phyloP scores from a whole-genome alignment of 2,329 filamentous ascomycete species.

The Truncatella angustata region DNA sequence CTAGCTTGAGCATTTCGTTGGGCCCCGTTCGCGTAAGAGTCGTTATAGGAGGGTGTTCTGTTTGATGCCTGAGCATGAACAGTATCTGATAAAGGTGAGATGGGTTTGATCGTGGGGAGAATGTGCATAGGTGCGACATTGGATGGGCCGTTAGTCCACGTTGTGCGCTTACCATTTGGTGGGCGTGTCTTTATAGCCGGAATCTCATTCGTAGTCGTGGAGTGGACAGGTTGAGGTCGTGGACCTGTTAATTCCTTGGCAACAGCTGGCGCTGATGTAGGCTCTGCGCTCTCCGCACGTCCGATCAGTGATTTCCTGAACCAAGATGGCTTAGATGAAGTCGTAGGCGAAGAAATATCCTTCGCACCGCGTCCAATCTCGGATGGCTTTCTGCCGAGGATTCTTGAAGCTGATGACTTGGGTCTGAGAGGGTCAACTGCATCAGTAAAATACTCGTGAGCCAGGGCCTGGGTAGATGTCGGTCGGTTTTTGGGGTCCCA shows the following conservation, averaged over 20 bases:
- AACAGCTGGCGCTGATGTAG: slow-evolving; percentile 43
- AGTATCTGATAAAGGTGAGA: slow-evolving; percentile 93
- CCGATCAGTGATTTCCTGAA: slow-evolving; percentile 93
- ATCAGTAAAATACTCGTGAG: slow-evolving; percentile 92
- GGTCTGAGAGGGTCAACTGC: slow-evolving; percentile 88
- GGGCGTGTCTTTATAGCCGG: slow-evolving; percentile 45
- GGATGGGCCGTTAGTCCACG: slow-evolving; percentile 82
- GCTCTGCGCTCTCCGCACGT: slow-evolving; percentile 67
- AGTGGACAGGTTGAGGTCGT: slow-evolving; percentile 26
- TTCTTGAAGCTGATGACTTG: slow-evolving; percentile 82
- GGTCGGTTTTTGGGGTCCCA: slow-evolving; percentile 94
- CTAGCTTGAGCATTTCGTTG: slow-evolving; percentile 42
- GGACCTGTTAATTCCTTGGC: slow-evolving; percentile 46
- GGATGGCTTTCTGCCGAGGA: slow-evolving; percentile 87
- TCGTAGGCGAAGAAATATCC: slow-evolving; percentile 57
- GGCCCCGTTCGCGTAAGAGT: slow-evolving; percentile 42
- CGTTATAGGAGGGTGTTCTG: slow-evolving; percentile 53
- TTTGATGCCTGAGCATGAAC: slow-evolving; percentile 85
- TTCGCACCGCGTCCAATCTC: slow-evolving; percentile 70
- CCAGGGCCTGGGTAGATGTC: slow-evolving; percentile 89
- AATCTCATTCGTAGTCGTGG: slow-evolving; percentile 33
- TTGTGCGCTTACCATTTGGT: slow-evolving; percentile 75
- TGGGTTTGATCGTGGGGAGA: slow-evolving; percentile 87
- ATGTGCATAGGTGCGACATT: slow-evolving; percentile 92
- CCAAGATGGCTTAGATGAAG: slow-evolving; percentile 88